Evolutionary conservation across 768 basidiomycete species (phyloP), one percentile per base, ranked within the genome.

Genomic region (Amanita phalloides): DNA sequence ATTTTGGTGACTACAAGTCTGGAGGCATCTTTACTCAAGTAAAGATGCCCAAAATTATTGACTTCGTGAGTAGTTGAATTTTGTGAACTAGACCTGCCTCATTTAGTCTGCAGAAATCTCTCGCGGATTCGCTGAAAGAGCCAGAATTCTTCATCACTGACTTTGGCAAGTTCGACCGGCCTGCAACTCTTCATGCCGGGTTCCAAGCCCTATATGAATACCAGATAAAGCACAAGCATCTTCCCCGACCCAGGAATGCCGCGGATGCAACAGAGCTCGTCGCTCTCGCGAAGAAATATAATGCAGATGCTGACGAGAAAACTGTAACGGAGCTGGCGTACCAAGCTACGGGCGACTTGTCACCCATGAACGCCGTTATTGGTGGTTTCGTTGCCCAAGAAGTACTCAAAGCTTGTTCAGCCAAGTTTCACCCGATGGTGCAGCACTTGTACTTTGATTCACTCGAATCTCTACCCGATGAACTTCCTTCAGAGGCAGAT

Each of bases 371-470:
- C 52, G 95, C 96, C 14, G 92, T 98, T 47, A 78, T 97, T 54
- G 96, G 96, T 56, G 96, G 92, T 3, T 98, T 98, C 61, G 92
- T 97, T 49, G 96, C 95, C 6, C 96, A 99, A 66, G 96, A 99
- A 64, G 89, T 92, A 20, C 77, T 99, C 58, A 99, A 99, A 68
- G 94, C 95, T 2, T 88, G 86, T 67, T 93, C 93, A 37, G 91
- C 92, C 55, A 99, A 99, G 71, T 99, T 99, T 74, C 90, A 95
- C 60, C 96, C 96, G 1, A 87, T 92, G 78, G 70, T 92, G 47
- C 96, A 99, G 64, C 79, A 90, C 66, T 73, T 97, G 65, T 99
- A 97, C 75, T 93, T 97, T 62, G 96, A 99, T 67, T 95, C 96
- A 8, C 75, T 99, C 44, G 96, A 99, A 65, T 95, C 95, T 0